Conservation (phyloP, 139 green algal genomes). For the Tetradesmus obliquus region DNA sequence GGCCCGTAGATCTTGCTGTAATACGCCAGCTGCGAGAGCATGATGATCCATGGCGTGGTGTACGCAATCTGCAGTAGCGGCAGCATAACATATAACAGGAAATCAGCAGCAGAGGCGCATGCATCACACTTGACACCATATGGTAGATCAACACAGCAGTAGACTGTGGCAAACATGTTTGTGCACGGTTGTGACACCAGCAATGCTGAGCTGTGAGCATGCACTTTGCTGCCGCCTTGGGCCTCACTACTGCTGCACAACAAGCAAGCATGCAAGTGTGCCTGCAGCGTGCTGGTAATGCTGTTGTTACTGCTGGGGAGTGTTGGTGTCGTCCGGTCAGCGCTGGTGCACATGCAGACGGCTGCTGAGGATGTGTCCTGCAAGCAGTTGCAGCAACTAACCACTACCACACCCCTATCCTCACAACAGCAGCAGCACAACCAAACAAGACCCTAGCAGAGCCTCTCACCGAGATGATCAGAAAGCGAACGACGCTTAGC, state of each 20-base stretch:
- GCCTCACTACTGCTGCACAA: no score
- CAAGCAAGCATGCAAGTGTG: no score
- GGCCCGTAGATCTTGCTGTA: constrained; percentile 81
- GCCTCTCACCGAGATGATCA: constrained; percentile 56
- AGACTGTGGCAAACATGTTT: no score
- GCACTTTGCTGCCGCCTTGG: no score
- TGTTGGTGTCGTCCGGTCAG: no score
- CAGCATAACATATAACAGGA: background rate
- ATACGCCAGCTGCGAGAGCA: constrained; percentile 75
- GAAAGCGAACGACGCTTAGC: constrained; percentile 69
- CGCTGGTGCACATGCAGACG: no score
- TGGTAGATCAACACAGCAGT: no score
- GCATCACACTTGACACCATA: background rate
- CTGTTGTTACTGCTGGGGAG: no score
- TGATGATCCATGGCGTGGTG: constrained; percentile 75
- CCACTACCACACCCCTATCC: background rate
- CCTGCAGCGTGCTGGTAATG: no score
- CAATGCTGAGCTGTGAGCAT: background rate
- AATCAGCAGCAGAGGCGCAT: no score
- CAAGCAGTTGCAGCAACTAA: background rate
- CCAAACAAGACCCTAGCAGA: background rate
- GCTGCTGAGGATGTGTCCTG: no score
- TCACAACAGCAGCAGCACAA: background rate
- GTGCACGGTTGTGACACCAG: background rate
- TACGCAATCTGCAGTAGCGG: constrained; percentile 65